These are phyloP conservation scores for Brassica juncea DNA, from an alignment of 345 rosid genomes.

Conservation along the genomic window DNA sequence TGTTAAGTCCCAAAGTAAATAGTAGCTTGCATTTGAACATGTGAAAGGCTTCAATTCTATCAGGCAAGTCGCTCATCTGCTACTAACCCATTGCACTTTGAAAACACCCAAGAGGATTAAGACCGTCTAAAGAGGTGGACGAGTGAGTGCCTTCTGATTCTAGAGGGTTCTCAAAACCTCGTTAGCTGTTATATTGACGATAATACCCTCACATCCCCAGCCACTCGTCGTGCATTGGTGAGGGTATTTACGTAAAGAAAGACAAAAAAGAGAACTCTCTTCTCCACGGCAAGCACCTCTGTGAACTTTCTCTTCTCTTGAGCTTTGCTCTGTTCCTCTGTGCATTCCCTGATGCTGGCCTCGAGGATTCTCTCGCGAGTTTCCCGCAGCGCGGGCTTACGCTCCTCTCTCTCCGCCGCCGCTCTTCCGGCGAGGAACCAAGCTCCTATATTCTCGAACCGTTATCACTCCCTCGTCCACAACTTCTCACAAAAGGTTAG, in stretches of 20 bases:
- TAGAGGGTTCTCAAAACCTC: not conserved
- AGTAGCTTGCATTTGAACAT: constrained; percentile 46
- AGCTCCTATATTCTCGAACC: constrained; percentile 38
- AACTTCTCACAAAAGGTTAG: constrained; percentile 48
- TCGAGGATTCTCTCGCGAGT: constrained; percentile 60
- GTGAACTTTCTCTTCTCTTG: constrained; percentile 27
- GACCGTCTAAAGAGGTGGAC: not conserved
- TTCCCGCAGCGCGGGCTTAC: constrained; percentile 49
- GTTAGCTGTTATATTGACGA: not conserved
- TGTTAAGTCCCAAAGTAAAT: constrained; percentile 51
- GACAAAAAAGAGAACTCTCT: not conserved
- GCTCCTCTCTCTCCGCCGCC: constrained; percentile 52
- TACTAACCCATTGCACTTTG: constrained; percentile 46
- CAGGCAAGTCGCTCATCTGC: constrained; percentile 55
- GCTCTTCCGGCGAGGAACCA: constrained; percentile 42
- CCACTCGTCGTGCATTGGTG: not conserved
- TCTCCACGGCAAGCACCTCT: not conserved
- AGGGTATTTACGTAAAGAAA: not conserved
- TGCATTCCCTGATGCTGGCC: constrained; percentile 48
- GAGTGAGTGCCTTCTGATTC: not conserved
- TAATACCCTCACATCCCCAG: not conserved
- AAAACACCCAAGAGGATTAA: constrained; percentile 44
- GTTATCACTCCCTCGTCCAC: constrained; percentile 40
- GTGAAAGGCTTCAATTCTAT: constrained; percentile 44
- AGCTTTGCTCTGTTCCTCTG: constrained; percentile 51